Percentiles rank a stretch among this genome's conserved stretches.
These are phyloP conservation scores for Colletotrichum sp. DNA, from an alignment of 2,329 filamentous ascomycete genomes.

Conservation along the genomic window DNA sequence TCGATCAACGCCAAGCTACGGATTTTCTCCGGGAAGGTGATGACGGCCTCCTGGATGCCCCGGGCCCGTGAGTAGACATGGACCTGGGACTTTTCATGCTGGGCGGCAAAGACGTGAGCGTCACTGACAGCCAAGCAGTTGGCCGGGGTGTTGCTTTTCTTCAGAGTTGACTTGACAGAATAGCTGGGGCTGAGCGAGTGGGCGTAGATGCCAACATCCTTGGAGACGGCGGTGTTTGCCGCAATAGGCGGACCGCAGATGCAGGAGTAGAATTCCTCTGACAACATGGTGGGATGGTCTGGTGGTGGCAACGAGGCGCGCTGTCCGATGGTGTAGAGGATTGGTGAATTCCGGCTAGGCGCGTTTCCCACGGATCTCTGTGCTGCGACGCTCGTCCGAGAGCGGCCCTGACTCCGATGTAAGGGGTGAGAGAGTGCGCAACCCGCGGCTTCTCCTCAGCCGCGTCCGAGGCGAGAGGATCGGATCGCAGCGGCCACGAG, in stretches of 20 bases:
- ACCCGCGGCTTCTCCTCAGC: neutral
- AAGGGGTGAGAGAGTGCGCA: neutral
- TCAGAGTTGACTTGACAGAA: conserved; percentile 79
- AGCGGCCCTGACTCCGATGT: conserved; percentile 1
- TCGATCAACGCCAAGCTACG: conserved; percentile 76
- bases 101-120: conserved; percentile 88
- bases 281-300: conserved; percentile 50
- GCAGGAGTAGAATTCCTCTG: conserved; percentile 65
- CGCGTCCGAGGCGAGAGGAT: neutral
- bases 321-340: neutral
- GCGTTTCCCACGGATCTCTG: neutral
- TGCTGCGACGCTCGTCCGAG: neutral
- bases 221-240: conserved; percentile 67
- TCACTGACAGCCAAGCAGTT: conserved; percentile 82
- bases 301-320: neutral
- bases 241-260: conserved; percentile 62
- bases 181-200: conserved; percentile 82
- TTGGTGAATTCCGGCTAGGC: neutral
- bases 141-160: conserved; percentile 84
- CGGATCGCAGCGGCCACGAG: neutral
- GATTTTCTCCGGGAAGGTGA: conserved; percentile 88
- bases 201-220: conserved; percentile 87
- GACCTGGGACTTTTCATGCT: conserved; percentile 88
- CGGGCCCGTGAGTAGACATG: conserved; percentile 88
- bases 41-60: conserved; percentile 85